Base-by-base conservation (phyloP, 1,284 basidiomycete species). In the Ganoderma meredithae region DNA sequence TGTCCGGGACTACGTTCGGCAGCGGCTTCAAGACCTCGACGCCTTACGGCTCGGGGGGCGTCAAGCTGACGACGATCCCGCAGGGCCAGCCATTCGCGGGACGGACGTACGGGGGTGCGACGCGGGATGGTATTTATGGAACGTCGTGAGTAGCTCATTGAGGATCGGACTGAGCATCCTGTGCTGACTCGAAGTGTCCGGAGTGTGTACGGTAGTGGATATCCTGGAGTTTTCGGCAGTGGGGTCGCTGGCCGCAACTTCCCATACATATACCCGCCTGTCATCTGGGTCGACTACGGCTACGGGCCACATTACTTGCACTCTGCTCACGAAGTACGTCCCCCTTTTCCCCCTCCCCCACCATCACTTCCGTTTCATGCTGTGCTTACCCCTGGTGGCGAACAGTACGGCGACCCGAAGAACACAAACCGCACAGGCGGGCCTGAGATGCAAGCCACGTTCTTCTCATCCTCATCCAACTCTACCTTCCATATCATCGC, bases 341-440 rank as follows among this genome's bases (percentile, higher is more conserved):
- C 25, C 1, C 3, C 27, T 31, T 31, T 36, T 36, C 3, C 33
- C 33, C 33, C 33, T 36, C 36, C 25, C 1, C 3, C 31, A 7
- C 12, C 8, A 22, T 17, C 17, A 8, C 5, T 40, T 0, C 10
- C 8, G 10, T 13, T 4, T 25, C 4, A 31, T 19, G 15, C 6
- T n/a, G 12, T n/a, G 4, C 33, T 40, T 13, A 59, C 17, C 56
- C 2, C n/a, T 36, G 15, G 36, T 40, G 5, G 10, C n/a, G 0
- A 19, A 25, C 56, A 90, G 89, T 92, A 88, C 70, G 90, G 88
- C 64, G 69, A 77, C 22, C 74, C 84, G 6, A 77, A 78, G 66
- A 90, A 88, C 73, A 78, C 81, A 0, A 85, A 81, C 64, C 85
- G 90, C n/a, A 86, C 89, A 0, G 90, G 90, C 1, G 90, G 90